Evolutionary conservation across 768 basidiomycete species (phyloP).

Genomic region (Ramaria sp.): DNA sequence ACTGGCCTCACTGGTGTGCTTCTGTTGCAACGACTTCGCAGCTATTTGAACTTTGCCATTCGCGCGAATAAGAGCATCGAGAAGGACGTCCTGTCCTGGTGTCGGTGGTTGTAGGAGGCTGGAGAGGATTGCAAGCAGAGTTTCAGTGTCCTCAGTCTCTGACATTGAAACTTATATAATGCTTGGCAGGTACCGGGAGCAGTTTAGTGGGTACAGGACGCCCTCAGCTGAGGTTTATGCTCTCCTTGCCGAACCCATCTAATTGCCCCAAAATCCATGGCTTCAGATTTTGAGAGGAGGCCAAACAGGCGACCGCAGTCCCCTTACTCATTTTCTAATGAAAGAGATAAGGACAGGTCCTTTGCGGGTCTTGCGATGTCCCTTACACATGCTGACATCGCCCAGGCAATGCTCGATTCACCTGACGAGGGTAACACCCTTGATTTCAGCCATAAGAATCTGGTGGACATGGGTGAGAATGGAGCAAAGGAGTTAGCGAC

Average conservation of each 20-base stretch:
- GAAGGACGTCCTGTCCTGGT: slow-evolving; percentile 30
- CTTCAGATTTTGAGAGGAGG: slow-evolving; percentile 1
- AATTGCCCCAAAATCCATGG: not conserved
- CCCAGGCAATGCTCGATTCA: slow-evolving; percentile 54
- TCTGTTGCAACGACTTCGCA: slow-evolving; percentile 17
- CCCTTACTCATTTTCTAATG: not conserved
- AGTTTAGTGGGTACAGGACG: not conserved
- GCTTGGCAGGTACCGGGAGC: not conserved
- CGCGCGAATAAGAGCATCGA: slow-evolving; percentile 46
- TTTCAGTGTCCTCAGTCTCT: slow-evolving; percentile 46
- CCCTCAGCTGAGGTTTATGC: not conserved
- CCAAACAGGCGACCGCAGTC: not conserved
- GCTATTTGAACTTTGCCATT: slow-evolving; percentile 48
- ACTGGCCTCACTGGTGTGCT: slow-evolving; percentile 6
- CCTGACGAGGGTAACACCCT: slow-evolving; percentile 75
- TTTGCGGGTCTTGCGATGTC: slow-evolving; percentile 24
- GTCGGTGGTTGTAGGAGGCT: slow-evolving; percentile 36
- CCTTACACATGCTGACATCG: slow-evolving; percentile 46
- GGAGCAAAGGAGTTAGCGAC: slow-evolving; percentile 71
- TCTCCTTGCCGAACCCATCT: not conserved
- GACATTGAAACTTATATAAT: not conserved
- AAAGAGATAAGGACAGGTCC: slow-evolving; percentile 5
- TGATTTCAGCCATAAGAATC: slow-evolving; percentile 67
- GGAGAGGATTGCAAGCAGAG: slow-evolving; percentile 51
- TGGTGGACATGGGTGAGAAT: slow-evolving; percentile 64